Conservation (phyloP, 2,329 filamentous ascomycete species). For the Elsinoe arachidis region DNA sequence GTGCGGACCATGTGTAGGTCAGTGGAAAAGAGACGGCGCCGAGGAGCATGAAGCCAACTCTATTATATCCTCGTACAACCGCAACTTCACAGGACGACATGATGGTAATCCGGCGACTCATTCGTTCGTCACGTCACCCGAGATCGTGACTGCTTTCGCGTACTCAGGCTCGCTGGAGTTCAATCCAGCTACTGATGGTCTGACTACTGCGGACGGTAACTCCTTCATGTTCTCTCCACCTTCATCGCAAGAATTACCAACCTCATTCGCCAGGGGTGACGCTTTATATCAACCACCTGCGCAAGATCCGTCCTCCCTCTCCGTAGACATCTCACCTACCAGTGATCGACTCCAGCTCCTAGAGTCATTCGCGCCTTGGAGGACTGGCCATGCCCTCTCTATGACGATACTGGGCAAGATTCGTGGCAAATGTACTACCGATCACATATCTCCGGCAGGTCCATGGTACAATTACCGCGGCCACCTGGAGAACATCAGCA, state of each 20-base stretch:
- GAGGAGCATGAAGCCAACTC: slow-evolving; percentile 95
- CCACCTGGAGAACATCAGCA: slow-evolving; percentile 98
- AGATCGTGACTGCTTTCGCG: slow-evolving; percentile 78
- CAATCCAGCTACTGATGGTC: slow-evolving; percentile 84
- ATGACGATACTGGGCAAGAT: slow-evolving; percentile 94
- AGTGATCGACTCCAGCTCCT: slow-evolving; percentile 94
- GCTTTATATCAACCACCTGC: slow-evolving; percentile 96
- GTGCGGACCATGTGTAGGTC: slow-evolving; percentile 31
- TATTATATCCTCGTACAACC: slow-evolving; percentile 98
- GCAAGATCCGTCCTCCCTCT: slow-evolving; percentile 60
- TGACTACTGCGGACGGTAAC: slow-evolving; percentile 93
- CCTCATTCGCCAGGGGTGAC: slow-evolving; percentile 53
- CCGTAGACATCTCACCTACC: slow-evolving; percentile 73
- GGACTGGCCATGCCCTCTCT: slow-evolving; percentile 78
- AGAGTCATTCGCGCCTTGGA: slow-evolving; percentile 75
- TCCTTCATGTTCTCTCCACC: slow-evolving; percentile 83
- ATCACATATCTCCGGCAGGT: slow-evolving; percentile 69
- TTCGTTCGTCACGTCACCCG: slow-evolving; percentile 85
- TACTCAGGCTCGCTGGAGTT: slow-evolving; percentile 81
- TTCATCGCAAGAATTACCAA: slow-evolving; percentile 70
- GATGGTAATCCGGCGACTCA: slow-evolving; percentile 92
- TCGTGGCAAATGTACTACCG: slow-evolving; percentile 91
- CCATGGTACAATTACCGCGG: slow-evolving; percentile 99
- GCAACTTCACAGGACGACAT: slow-evolving; percentile 98
- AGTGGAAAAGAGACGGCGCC: slow-evolving; percentile 90